A percentile compares a stretch with the other conserved stretches of the same genome.
Conservation (phyloP, 495 filamentous ascomycete genomes). For the Chaetomidium leptoderma region DNA sequence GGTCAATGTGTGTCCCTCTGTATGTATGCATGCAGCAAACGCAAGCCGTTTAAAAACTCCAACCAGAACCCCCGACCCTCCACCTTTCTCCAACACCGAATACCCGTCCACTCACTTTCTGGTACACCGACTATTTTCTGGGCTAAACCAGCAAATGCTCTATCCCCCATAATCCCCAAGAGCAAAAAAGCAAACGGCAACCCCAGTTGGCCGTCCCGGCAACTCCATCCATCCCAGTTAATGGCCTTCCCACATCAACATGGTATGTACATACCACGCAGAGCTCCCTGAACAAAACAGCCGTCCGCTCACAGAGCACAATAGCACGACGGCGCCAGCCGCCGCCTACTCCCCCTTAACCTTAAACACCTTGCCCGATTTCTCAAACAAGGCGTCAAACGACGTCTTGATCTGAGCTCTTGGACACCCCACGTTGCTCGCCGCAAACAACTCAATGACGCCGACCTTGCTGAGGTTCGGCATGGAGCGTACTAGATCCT, state of each 20-base stretch:
- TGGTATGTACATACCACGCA: not conserved
- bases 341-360: slow-evolving; percentile 21
- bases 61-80: not conserved
- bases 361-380: slow-evolving; percentile 23
- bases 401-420: slow-evolving; percentile 27
- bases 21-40: not conserved
- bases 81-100: not conserved
- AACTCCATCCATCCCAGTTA: not conserved
- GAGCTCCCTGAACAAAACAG: not conserved
- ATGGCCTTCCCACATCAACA: not conserved
- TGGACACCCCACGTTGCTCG: slow-evolving; percentile 16
- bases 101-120: too few relatives aligned
- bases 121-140: too few relatives aligned
- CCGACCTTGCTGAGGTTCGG: slow-evolving; percentile 31
- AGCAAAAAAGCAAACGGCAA: not conserved
- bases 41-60: not conserved
- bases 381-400: slow-evolving; percentile 26
- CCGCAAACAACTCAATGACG: slow-evolving; percentile 28
- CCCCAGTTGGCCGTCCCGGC: too few relatives aligned
- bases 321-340: not conserved
- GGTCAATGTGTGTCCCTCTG: not conserved
- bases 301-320: not conserved
- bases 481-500: slow-evolving; percentile 22
- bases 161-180: not conserved
- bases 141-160: not conserved